Conservation (phyloP, 2,329 filamentous ascomycete species). For the Sporothrix euskadiensis region DNA sequence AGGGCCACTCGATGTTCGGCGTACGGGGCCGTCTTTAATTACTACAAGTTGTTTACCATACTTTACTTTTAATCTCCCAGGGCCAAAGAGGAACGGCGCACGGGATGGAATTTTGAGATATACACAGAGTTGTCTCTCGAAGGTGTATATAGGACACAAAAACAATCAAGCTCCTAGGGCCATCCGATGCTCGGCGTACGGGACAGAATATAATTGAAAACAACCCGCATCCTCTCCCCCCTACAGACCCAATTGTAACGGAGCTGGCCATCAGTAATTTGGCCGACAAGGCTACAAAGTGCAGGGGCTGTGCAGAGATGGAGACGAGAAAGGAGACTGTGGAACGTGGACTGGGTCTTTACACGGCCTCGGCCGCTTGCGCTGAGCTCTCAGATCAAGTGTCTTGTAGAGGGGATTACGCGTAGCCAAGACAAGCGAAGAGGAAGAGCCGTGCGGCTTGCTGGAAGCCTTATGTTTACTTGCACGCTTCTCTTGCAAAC, state of each 20-base stretch:
- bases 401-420: not conserved
- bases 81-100: conserved; percentile 10
- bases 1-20: conserved; percentile 20
- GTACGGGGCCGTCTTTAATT: conserved; percentile 1
- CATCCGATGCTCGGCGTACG: conserved; percentile 7
- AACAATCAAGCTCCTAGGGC: not conserved
- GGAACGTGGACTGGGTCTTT: not conserved
- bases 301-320: not conserved
- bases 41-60: not conserved
- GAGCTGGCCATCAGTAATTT: not conserved
- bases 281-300: not conserved
- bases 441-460: not conserved
- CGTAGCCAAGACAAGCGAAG: not conserved
- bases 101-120: not conserved
- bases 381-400: not conserved
- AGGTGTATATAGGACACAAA: not conserved
- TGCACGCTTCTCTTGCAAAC: not conserved
- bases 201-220: not conserved
- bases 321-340: not conserved
- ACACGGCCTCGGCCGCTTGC: not conserved
- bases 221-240: not conserved
- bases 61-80: not conserved
- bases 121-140: not conserved
- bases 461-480: not conserved
- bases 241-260: not conserved